These are phyloP conservation scores for Gossypioides kirkii DNA, from an alignment of 345 rosid genomes.

Conservation along the genomic window DNA sequence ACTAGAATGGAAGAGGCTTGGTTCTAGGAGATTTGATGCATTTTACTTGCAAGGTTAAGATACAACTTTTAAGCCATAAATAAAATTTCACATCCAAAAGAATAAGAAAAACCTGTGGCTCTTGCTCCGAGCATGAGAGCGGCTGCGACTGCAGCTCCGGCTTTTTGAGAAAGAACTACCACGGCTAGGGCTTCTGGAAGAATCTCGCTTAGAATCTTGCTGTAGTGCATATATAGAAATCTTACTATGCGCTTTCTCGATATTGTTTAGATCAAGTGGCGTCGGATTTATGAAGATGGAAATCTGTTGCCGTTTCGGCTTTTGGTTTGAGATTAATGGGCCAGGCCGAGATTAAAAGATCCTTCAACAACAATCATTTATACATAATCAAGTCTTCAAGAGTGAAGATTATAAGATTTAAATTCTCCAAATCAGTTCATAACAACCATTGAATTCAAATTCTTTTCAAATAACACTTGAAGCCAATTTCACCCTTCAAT, in stretches of 20 bases:
- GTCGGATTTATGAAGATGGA: not conserved
- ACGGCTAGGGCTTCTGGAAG: constrained; percentile 72
- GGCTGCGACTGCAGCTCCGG: not conserved
- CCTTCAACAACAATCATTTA: too few relatives aligned
- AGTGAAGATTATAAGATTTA: too few relatives aligned
- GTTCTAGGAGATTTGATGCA: constrained; percentile 76
- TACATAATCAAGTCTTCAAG: too few relatives aligned
- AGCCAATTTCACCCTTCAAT: too few relatives aligned
- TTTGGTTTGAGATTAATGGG: too few relatives aligned
- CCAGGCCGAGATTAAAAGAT: too few relatives aligned
- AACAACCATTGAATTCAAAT: too few relatives aligned
- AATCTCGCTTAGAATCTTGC: constrained; percentile 61
- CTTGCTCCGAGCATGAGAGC: constrained; percentile 43
- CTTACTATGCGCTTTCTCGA: not conserved
- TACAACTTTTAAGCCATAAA: constrained; percentile 3
- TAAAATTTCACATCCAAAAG: not conserved
- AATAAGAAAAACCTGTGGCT: constrained; percentile 44
- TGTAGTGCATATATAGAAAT: not conserved
- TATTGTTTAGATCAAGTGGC: not conserved
- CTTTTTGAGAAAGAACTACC: constrained; percentile 32
- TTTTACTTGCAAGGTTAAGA: constrained; percentile 11
- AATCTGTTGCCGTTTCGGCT: not conserved
- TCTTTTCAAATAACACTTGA: too few relatives aligned
- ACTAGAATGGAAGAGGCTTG: too few relatives aligned
- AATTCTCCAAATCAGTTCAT: too few relatives aligned